A percentile compares a stretch with the other conserved stretches of the same genome.
Conservation (phyloP, 352 stramenopile genomes). For the Phytopythium delawarense region DNA sequence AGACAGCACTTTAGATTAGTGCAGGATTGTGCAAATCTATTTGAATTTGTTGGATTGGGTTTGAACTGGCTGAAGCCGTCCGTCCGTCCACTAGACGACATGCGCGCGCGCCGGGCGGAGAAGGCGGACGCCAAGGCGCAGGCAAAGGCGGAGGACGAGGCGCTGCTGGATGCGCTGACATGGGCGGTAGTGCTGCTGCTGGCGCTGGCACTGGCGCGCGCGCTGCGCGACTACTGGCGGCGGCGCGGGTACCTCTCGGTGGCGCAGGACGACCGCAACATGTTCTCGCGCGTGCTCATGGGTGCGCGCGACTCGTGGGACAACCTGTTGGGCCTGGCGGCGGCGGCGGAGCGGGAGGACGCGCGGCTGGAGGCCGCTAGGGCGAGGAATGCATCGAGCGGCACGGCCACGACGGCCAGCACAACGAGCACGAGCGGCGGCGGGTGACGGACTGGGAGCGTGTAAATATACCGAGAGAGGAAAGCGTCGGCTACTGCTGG, state of each 20-base stretch:
- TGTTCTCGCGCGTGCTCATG: conserved; percentile 63
- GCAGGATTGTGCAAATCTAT: too few species aligned
- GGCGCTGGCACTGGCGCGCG: conserved; percentile 34
- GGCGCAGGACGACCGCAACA: conserved; percentile 54
- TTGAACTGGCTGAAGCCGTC: too few species aligned
- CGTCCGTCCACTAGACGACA: too few species aligned
- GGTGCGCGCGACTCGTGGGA: conserved; percentile 65
- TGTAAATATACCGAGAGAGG: neutral
- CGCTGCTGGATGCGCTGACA: conserved; percentile 37
- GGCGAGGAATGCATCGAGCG: neutral
- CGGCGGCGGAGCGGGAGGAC: neutral
- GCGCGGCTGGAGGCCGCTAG: neutral
- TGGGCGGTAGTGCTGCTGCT: conserved; percentile 43
- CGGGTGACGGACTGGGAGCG: neutral
- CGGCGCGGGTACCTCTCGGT: conserved; percentile 63
- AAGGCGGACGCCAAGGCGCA: neutral
- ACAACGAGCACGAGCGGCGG: conserved; percentile 2
- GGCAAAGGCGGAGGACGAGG: neutral
- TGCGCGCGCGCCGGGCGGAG: neutral
- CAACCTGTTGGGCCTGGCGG: neutral
- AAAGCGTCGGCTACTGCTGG: conserved; percentile 13
- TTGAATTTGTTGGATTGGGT: too few species aligned
- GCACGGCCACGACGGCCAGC: neutral
- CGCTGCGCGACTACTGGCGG: conserved; percentile 34
- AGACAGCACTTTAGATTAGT: too few species aligned